These are phyloP conservation scores for Kokia cookei DNA, from an alignment of 441 rosid species.

Conservation along the genomic window DNA sequence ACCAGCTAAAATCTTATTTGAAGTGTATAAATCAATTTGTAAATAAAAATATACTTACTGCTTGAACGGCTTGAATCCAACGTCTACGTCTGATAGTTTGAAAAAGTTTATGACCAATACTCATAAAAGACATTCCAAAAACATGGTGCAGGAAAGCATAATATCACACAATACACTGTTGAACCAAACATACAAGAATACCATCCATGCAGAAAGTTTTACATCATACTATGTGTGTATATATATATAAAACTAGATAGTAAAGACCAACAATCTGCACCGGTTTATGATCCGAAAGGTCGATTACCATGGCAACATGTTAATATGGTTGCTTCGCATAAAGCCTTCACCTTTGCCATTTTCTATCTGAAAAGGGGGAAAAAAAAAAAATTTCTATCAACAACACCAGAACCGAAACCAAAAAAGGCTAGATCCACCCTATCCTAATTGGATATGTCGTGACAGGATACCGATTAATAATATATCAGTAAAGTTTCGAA, in stretches of 20 bases:
- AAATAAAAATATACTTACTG: too few species aligned
- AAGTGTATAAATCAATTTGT: too few species aligned
- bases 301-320: not conserved
- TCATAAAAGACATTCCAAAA: not conserved
- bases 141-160: not conserved
- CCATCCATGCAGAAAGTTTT: not conserved
- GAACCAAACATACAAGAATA: not conserved
- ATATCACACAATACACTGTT: not conserved
- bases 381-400: not conserved
- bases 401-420: not conserved
- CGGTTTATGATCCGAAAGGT: conserved; percentile 4
- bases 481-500: conserved; percentile 1
- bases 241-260: conserved; percentile 1
- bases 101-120: not conserved
- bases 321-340: not conserved
- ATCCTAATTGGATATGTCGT: not conserved
- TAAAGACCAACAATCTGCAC: conserved; percentile 5
- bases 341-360: conserved; percentile 78
- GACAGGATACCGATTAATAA: not conserved
- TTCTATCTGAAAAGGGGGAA: conserved; percentile 56
- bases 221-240: not conserved
- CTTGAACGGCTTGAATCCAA: too few species aligned
- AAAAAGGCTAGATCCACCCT: not conserved
- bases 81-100: too few species aligned
- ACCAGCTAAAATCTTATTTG: too few species aligned